Evolutionary conservation across 805 yeast genomes (phyloP), one percentile per base, ranked within the genome.

Genomic region (Saccharomycopsis lassenensis): DNA sequence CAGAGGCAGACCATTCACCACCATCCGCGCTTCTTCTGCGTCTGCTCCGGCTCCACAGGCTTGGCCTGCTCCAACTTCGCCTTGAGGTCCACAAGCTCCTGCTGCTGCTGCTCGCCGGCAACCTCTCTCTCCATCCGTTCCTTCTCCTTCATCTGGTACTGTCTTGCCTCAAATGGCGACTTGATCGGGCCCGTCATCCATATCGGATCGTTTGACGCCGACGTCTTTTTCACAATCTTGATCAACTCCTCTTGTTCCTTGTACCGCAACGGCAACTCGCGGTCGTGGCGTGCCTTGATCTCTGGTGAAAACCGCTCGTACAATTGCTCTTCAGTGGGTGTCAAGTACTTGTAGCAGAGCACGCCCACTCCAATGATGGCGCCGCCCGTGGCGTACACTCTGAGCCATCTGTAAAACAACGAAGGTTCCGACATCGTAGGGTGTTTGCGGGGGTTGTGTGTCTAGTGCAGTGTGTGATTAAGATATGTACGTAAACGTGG

Each of bases 271-370:
- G 62, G 74, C 46, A 62, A 67, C 49, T 79, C 77, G 36, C 65
- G 60, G 47, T 78, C 86, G 54, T 82, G 84, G 42, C 81, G 78
- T 15, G 74, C 75, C 45, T 84, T 65, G 29, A 86, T 61, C 52
- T 87, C 95, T 1, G 97, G 95, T 5, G 94, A 80, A 46, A 86
- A 65, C 34, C 67, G 57, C 1, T 76, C 72, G 27, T 86, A 67
- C 31, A 87, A 56, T 51, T 87, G 71, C 48, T 85, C 94, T 46
- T 83, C 94, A 2, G 87, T 71, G 2, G 97, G 97, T 0, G 85
- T 77, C 0, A 87, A 74, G 55, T 72, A 81, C 45, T 76, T 79
- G 59, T 59, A 78, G 12, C 80, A 60, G 4, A 82, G 46, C 0
- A 76, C 71, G n/a, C 96, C 97, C 0, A 73, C 49, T 4, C 78